A percentile compares a stretch with the other conserved stretches of the same genome.
These are phyloP conservation scores for Tuber indicum DNA, from an alignment of 495 filamentous ascomycete species.

Conservation along the genomic window DNA sequence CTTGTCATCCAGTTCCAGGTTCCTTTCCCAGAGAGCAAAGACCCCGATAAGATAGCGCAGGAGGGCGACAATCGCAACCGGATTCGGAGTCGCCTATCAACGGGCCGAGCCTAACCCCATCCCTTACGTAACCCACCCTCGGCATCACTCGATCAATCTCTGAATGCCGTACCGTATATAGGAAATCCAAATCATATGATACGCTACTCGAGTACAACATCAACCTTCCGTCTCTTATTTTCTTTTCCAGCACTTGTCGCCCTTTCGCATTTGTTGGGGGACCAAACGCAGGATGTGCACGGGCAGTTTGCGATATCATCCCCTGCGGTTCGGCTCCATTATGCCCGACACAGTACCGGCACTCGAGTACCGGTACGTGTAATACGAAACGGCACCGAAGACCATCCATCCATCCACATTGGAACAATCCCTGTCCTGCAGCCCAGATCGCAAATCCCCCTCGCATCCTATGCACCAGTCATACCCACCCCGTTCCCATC, in stretches of 20 bases:
- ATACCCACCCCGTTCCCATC: neutral
- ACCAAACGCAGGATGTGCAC: neutral
- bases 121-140: neutral
- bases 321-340: no score
- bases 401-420: neutral
- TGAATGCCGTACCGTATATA: neutral
- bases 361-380: neutral
- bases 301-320: no score
- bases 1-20: neutral
- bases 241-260: neutral
- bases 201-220: no score
- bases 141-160: neutral
- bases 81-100: neutral
- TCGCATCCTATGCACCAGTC: slow-evolving; percentile 1
- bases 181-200: neutral
- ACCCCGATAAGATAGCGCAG: neutral
- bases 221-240: neutral
- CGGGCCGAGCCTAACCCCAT: neutral
- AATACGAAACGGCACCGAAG: neutral
- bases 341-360: no score
- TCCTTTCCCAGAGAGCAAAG: neutral
- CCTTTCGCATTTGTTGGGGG: neutral
- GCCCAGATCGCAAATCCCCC: slow-evolving; percentile 4
- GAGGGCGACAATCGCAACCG: neutral
- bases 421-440: neutral